Evolutionary conservation across 768 basidiomycete species (phyloP).

Genomic region (Dendrothele bispora): DNA sequence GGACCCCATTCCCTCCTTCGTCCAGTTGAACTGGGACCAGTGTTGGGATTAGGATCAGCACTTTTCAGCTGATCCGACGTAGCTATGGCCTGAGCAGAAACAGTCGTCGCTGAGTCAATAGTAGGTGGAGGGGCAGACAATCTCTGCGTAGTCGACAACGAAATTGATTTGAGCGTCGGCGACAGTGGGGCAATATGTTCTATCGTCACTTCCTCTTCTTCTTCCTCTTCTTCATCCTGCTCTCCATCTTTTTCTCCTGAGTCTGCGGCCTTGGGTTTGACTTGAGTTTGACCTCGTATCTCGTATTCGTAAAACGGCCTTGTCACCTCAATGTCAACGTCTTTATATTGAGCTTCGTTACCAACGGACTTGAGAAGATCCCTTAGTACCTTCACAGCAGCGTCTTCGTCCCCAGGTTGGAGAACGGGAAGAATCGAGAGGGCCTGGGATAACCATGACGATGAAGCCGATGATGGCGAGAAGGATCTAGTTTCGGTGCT

Average conservation of each 20-base stretch:
- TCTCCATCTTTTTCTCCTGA: too few relatives aligned
- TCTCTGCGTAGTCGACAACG: slow-evolving; percentile 54
- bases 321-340: too few relatives aligned
- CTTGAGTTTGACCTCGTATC: slow-evolving; percentile 40
- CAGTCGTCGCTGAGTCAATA: too few relatives aligned
- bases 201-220: neutral
- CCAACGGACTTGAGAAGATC: too few relatives aligned
- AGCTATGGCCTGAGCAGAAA: too few relatives aligned
- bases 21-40: too few relatives aligned
- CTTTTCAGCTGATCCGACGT: too few relatives aligned
- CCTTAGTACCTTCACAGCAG: slow-evolving; percentile 45
- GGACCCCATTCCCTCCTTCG: slow-evolving; percentile 13
- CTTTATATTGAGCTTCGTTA: slow-evolving; percentile 40
- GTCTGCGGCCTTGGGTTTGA: slow-evolving; percentile 1
- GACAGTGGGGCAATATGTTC: slow-evolving; percentile 47
- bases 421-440: slow-evolving; percentile 54
- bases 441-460: slow-evolving; percentile 71
- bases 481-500: slow-evolving; percentile 49
- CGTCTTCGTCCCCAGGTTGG: slow-evolving; percentile 75
- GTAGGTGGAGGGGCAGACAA: slow-evolving; percentile 25
- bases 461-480: too few relatives aligned
- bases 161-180: slow-evolving; percentile 56
- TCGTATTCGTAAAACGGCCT: too few relatives aligned
- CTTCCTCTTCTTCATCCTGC: too few relatives aligned
- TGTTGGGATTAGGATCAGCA: too few relatives aligned